Percentiles rank a stretch among this genome's conserved stretches.
These are phyloP conservation scores for Chytriomyces confervae DNA, from an alignment of 192 early-diverging fungal genomes.

Conservation along the genomic window DNA sequence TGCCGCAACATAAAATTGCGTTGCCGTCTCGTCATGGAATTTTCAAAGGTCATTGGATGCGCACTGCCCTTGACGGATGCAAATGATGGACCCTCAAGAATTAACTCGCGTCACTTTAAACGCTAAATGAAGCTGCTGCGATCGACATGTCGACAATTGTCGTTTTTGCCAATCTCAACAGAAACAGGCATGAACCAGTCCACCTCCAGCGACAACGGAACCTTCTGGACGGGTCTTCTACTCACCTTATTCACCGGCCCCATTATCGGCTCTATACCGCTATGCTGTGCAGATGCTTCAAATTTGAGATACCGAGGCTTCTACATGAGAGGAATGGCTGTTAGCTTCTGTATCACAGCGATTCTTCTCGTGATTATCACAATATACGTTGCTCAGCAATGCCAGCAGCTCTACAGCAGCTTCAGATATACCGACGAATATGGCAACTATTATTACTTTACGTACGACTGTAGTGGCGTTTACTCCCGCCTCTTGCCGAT, in stretches of 20 bases:
- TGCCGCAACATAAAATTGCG: no score
- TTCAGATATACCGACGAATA: not conserved
- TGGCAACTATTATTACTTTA: not conserved
- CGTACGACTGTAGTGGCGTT: not conserved
- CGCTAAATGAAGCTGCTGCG: no score
- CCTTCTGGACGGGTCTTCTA: conserved; percentile 4
- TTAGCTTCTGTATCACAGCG: not conserved
- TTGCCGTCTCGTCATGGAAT: no score
- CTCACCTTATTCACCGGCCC: conserved; percentile 15
- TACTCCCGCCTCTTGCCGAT: conserved; percentile 15
- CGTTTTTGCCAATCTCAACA: no score
- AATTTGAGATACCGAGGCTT: not conserved
- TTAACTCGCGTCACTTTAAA: no score
- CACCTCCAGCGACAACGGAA: no score
- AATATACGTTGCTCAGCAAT: conserved; percentile 2
- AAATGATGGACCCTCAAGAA: no score
- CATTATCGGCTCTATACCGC: conserved; percentile 3
- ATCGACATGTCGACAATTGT: no score
- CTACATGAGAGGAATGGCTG: conserved; percentile 8
- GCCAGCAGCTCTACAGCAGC: not conserved
- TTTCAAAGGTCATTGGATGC: no score
- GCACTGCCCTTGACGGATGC: no score
- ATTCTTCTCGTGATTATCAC: not conserved
- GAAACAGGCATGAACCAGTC: no score
- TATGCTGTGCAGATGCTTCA: not conserved